Base-by-base conservation (phyloP, 2,329 filamentous ascomycete genomes). In the Didymella glomerata region DNA sequence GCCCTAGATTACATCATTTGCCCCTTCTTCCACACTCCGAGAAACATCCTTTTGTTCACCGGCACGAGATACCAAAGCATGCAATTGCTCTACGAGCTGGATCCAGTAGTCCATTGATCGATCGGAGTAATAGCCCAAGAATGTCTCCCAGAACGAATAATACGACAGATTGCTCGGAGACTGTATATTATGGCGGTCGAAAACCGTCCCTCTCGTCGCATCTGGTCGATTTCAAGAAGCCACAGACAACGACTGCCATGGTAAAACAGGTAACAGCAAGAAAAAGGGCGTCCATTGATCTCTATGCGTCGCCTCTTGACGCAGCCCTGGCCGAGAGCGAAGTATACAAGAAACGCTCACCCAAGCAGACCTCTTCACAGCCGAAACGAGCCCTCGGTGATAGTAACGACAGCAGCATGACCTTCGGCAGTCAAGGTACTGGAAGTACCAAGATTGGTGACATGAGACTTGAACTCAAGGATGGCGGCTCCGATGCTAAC, bases 1-100 rank as follows among this genome's bases (percentile, higher is more conserved):
- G 56, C 20, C 70, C 68, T 7, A 68, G 63, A 47, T 40, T 74
- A 5, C 68, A 74, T 47, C 57, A 67, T 32, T 28, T 71, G 10
- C 63, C 60, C 48, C 58, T 58, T 28, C 51, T 70, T 30, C 59
- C 66, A 5, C 36, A 54, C 24, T 49, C 66, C 14, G 60, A 67
- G 22, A 49, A 62, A 9, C 58, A 68, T 38, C 70, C 71, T 0
- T 74, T 69, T 32, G 58, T 71, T 1, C 67, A 66, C 18, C 63
- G 57, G 27, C 54, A 49, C 16, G 70, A 73, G 46, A 59, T 69
- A 14, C 38, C 49, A 7, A 34, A 55, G 11, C 68, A 71, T 48
- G n/a, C 68, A 9, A 52, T 59, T 2, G 64, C 64, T 3, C 38
- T 71, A 7, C 55, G 51, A 28, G 61, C 64, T 10, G 60, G 64